Evolutionary conservation across 2,329 filamentous ascomycete species (phyloP), one percentile per base, ranked within the genome.

Genomic region (Waltergamsia citrina): DNA sequence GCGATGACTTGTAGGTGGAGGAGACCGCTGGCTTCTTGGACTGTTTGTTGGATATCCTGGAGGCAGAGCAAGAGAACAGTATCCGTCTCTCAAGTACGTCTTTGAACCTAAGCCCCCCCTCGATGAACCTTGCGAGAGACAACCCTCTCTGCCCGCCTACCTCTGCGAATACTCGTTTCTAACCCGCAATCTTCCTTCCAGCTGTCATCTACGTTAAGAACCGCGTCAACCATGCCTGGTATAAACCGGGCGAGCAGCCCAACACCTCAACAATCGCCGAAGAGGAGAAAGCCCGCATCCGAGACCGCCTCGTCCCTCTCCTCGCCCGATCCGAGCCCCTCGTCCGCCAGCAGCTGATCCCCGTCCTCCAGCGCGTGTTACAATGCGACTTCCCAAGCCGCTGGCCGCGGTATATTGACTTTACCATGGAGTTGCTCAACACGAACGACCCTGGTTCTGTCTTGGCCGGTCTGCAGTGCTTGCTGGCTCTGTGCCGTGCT

Each of bases 141-240:
- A n/a, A n/a, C 17, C n/a, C 21, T 21, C 35, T 40, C 35, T 25
- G 32, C 16, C 29, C 26, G 26, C 29, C 28, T 36, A 33, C 18
- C 29, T 15, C 16, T 17, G 6, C 7, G 11, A 22, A 31, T 8
- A 4, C n/a, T 6, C 15, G 12, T 16, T n/a, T 34, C 45, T 45
- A 37, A 45, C 41, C 7, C 27, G 15, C 7, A 30, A 5, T 16
- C 26, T n/a, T n/a, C n/a, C 26, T 30, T 34, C 11, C 59, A 95
- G 90, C 87, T 52, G 88, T 90, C 53, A 85, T 98, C 49, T 98
- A 96, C 64, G 78, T 96, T 57, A 98, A 98, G 68, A 96, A 98
- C 65, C 83, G 88, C 55, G 83, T 96, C 57, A 90, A 84, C 58
- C 83, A 88, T 54, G 87, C 85, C 50, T 98, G 92, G 92, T 74